Percentiles rank a stretch among this genome's conserved stretches.
Conservation (phyloP, 2,329 filamentous ascomycete species). For the Fusarium acutatum region DNA sequence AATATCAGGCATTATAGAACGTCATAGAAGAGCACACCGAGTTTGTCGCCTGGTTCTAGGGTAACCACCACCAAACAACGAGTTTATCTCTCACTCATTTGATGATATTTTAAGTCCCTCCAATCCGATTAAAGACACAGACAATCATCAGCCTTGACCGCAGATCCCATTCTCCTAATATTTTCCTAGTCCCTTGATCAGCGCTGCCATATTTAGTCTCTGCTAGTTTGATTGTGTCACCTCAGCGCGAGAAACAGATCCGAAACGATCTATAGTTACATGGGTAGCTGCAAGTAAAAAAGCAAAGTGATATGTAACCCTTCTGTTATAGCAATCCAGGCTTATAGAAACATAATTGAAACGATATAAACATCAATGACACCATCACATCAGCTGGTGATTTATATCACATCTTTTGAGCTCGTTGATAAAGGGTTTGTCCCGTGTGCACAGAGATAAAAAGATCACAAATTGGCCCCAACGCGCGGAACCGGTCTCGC, state of each 20-base stretch:
- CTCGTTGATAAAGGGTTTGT: not conserved
- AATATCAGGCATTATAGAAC: not conserved
- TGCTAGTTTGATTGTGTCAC: not conserved
- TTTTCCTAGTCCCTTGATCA: constrained; percentile 17
- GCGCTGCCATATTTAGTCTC: constrained; percentile 8
- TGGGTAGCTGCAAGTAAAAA: not conserved
- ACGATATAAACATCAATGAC: not conserved
- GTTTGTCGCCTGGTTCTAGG: not conserved
- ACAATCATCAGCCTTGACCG: not conserved
- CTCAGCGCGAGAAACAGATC: not conserved
- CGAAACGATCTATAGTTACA: not conserved
- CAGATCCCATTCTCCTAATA: not conserved
- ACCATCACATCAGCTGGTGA: not conserved
- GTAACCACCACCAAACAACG: not conserved
- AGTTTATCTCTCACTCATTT: not conserved
- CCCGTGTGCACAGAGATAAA: not conserved
- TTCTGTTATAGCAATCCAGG: not conserved
- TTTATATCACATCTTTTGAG: not conserved
- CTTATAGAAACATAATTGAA: not conserved
- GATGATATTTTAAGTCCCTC: not conserved
- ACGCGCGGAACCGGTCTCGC: not conserved
- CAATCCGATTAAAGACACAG: constrained; percentile 1
- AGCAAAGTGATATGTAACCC: not conserved
- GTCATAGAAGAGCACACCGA: not conserved
- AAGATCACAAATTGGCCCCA: not conserved